These are phyloP conservation scores for Lippia alba DNA, from an alignment of 305 asterid genomes.

Conservation along the genomic window DNA sequence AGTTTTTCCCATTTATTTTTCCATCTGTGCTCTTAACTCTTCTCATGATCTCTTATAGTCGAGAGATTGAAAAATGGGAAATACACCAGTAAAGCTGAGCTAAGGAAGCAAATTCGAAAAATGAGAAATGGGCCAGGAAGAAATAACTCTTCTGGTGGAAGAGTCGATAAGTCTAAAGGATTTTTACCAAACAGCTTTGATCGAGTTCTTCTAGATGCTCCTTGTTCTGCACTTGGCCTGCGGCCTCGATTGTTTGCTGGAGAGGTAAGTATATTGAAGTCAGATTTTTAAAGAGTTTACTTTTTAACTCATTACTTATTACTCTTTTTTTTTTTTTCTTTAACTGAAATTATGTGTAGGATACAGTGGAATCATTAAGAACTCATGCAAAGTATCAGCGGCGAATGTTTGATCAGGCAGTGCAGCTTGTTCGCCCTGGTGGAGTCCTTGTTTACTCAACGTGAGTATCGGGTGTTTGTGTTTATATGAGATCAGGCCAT, in stretches of 20 bases:
- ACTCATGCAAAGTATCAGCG: slow-evolving; percentile 87
- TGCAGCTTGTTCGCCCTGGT: slow-evolving; percentile 97
- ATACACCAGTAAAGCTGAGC: slow-evolving; percentile 61
- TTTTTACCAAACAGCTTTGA: slow-evolving; percentile 88
- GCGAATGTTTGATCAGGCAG: slow-evolving; percentile 95
- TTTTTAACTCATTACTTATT: slow-evolving; percentile 11
- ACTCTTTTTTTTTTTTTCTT: slow-evolving; percentile 6
- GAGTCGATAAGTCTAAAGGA: slow-evolving; percentile 82
- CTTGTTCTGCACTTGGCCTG: slow-evolving; percentile 98
- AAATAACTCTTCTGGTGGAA: slow-evolving; percentile 65
- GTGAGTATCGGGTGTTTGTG: slow-evolving; percentile 43
- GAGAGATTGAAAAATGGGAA: slow-evolving; percentile 49
- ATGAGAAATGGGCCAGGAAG: slow-evolving; percentile 89
- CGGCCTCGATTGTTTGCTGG: slow-evolving; percentile 92
- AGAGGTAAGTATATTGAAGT: slow-evolving; percentile 59
- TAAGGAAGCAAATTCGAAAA: slow-evolving; percentile 56
- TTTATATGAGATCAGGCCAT: neutral
- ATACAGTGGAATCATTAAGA: slow-evolving; percentile 78
- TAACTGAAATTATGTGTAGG: slow-evolving; percentile 51
- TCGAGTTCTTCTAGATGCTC: slow-evolving; percentile 98
- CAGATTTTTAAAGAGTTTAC: neutral
- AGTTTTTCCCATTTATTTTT: neutral
- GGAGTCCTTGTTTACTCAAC: slow-evolving; percentile 95
- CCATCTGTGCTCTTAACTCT: neutral
- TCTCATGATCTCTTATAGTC: slow-evolving; percentile 27